Conservation (phyloP, 768 basidiomycete species). For the Suillus lakei region DNA sequence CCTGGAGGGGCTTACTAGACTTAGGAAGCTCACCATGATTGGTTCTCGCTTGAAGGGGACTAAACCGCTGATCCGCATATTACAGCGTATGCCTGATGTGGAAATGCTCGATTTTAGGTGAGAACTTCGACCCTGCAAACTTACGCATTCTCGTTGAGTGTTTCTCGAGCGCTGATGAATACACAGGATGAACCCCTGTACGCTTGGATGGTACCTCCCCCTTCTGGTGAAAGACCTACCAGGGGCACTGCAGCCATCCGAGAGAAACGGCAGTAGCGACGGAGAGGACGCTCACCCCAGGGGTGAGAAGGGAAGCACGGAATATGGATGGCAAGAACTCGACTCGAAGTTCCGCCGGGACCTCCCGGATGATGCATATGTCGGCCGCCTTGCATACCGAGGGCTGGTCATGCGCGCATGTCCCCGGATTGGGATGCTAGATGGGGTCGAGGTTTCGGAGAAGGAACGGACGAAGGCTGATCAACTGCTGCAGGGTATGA, state of each 20-base stretch:
- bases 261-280: constrained; percentile 34
- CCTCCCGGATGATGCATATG: constrained; percentile 87
- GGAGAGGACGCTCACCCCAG: constrained; percentile 28
- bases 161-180: neutral
- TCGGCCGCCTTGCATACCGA: constrained; percentile 87
- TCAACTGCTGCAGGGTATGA: constrained; percentile 63
- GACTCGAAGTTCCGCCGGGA: constrained; percentile 88
- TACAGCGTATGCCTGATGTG: constrained; percentile 74
- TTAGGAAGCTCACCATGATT: constrained; percentile 86
- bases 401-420: constrained; percentile 86
- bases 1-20: constrained; percentile 71
- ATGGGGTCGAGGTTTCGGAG: constrained; percentile 82
- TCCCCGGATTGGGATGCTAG: constrained; percentile 67
- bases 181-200: constrained; percentile 91
- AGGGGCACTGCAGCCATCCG: constrained; percentile 69
- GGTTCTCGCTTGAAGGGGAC: constrained; percentile 81
- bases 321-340: constrained; percentile 68
- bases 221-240: constrained; percentile 73
- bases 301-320: constrained; percentile 35
- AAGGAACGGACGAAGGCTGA: constrained; percentile 88
- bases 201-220: constrained; percentile 94
- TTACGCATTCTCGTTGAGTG: neutral
- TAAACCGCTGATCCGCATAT: constrained; percentile 70
- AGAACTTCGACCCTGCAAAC: constrained; percentile 32
- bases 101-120: constrained; percentile 94